A percentile compares a stretch with the other conserved stretches of the same genome.
Conservation (phyloP, 1,139 yeast species). For the Taphrina confusa region DNA sequence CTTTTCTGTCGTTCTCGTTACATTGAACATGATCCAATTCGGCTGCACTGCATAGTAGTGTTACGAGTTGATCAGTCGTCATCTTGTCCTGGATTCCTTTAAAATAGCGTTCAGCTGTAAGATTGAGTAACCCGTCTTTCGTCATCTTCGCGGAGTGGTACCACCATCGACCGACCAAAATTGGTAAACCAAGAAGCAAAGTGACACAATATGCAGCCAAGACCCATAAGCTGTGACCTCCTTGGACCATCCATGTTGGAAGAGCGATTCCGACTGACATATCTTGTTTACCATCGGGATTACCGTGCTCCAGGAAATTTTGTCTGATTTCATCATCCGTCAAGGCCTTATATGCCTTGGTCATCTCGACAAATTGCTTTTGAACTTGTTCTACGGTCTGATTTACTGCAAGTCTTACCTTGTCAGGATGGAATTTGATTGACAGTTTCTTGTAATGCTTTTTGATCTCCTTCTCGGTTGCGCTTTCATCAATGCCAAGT, state of each 20-base stretch:
- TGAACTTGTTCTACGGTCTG: conserved; percentile 68
- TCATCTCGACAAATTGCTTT: conserved; percentile 73
- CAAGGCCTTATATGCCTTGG: conserved; percentile 90
- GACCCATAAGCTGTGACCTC: conserved; percentile 69
- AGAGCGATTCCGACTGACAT: conserved; percentile 95
- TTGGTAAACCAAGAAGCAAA: conserved; percentile 78
- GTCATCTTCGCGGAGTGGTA: conserved; percentile 75
- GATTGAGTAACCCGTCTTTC: conserved; percentile 76
- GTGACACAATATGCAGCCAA: conserved; percentile 66
- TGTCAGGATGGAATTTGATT: conserved; percentile 90
- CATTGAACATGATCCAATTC: conserved; percentile 53
- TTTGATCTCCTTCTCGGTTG: conserved; percentile 77
- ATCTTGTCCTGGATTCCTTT: conserved; percentile 75
- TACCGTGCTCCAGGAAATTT: conserved; percentile 84
- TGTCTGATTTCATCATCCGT: conserved; percentile 86
- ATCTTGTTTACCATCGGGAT: conserved; percentile 97
- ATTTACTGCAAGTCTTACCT: conserved; percentile 61
- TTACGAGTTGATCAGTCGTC: conserved; percentile 58
- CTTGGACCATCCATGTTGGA: conserved; percentile 88
- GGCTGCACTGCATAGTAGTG: conserved; percentile 62
- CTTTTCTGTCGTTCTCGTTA: background rate
- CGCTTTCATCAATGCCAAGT: conserved; percentile 65
- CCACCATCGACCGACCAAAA: conserved; percentile 85
- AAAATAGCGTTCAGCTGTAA: conserved; percentile 65
- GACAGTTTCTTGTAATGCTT: conserved; percentile 83